Evolutionary conservation across 805 yeast species (phyloP), one percentile per base, ranked within the genome.

Genomic region (Myxozyma udenii): DNA sequence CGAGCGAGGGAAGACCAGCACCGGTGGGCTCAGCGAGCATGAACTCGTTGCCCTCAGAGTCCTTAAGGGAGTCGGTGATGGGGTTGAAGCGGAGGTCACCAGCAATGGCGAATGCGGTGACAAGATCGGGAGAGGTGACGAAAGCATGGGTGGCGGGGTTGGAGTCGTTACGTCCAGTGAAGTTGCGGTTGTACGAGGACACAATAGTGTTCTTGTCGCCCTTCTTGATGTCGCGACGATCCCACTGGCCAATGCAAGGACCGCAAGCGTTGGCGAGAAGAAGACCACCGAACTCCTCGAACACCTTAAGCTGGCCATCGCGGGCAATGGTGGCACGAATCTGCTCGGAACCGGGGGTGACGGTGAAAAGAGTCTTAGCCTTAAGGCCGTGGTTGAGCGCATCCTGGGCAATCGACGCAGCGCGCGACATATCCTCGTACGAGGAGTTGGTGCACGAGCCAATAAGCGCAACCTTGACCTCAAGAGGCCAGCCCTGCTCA

Each of bases 191-290:
- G 80, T 90, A 91, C 11, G 97, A 90, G 4, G 98, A 89, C 72
- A 91, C 90, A 62, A 91, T 93, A 48, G 98, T 87, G 47, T 77
- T 74, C 68, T 81, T 81, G 42, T 79, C 70, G 40, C 86, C 79
- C 67, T 87, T 95, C 60, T 79, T 77, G 46, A 68, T 67, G 51
- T 68, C 73, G 32, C 68, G 61, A 76, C 98, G 85, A 70, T 93
- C 96, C 98, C 98, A 91, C 77, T 91, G 98, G 53, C 98, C 98
- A 68, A 91, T 91, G 77, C 98, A 91, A 66, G 98, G 98, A 62
- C 98, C 98, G 78, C 98, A 91, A 19, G 98, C 98, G 70, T 91
- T 91, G 48, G 98, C 96, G 63, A 91, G 78, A 41, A 91, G 95
- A 53, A 80, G 78, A 62, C 96, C 98, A 55, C 98, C 98, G 64